Percentiles rank a stretch among this genome's conserved stretches.
These are phyloP conservation scores for Beta lomatogona DNA, from an alignment of 179 eudicot species.

Conservation along the genomic window DNA sequence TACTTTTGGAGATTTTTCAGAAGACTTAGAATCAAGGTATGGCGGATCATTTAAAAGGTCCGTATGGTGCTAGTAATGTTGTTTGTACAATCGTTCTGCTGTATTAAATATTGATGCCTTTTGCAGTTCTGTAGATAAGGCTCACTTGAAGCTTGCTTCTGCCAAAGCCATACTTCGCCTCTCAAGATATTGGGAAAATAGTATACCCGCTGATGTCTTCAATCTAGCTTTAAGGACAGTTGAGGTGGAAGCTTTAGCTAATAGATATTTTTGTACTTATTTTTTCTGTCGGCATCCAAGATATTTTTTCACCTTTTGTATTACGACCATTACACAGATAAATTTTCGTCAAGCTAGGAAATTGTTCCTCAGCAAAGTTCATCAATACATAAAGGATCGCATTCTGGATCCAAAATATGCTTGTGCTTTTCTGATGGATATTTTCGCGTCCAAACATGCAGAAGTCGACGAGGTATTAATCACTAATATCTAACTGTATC, in stretches of 20 bases:
- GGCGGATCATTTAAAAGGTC: constrained; percentile 5
- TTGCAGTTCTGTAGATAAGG: constrained; percentile 81
- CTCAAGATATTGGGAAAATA: constrained; percentile 87
- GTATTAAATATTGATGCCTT: constrained; percentile 1
- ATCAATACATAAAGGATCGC: constrained; percentile 95
- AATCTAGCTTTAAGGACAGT: constrained; percentile 70
- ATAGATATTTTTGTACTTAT: background rate
- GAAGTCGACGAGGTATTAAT: constrained; percentile 69
- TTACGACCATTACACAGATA: constrained; percentile 44
- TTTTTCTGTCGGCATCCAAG: background rate
- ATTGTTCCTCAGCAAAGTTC: constrained; percentile 75
- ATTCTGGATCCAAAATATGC: constrained; percentile 91
- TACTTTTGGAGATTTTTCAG: constrained; percentile 76
- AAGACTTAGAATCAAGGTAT: constrained; percentile 80
- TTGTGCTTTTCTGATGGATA: constrained; percentile 75
- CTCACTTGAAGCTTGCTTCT: constrained; percentile 93
- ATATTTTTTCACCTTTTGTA: background rate
- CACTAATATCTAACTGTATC: background rate
- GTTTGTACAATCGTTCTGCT: background rate
- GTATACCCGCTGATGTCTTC: constrained; percentile 82
- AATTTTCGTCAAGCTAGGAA: constrained; percentile 76
- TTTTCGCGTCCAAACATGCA: constrained; percentile 49
- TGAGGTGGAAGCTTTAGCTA: constrained; percentile 55
- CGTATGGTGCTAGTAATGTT: background rate
- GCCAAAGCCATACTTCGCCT: constrained; percentile 95